Base-by-base conservation (phyloP, 345 rosid species). In the Eucalyptus erythrocorys region DNA sequence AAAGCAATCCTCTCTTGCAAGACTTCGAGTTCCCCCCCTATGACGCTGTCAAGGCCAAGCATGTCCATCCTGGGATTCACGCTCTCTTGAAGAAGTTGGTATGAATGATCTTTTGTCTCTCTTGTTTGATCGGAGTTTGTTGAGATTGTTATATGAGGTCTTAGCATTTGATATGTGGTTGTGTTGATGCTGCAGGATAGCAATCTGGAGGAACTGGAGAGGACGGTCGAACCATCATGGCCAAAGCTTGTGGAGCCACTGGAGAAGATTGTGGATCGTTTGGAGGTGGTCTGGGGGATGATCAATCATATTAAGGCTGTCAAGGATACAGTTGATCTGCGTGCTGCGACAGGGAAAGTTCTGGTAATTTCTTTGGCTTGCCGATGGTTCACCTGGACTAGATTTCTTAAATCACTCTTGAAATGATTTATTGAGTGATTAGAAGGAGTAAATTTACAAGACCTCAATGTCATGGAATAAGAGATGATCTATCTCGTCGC, bases 291-390 rank as follows among this genome's bases (percentile, higher is more conserved):
- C 88, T 96, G 97, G 99, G 96, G 96, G 64, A 92, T 95, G 59
- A 92, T 96, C 87, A 92, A 94, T 92, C 97, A 95, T 91, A 96
- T 97, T 49, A 97, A 93, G 92, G 88, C 95, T 89, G 99, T 97
- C 57, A 96, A 95, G 94, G 99, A 96, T 89, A 92, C 97, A 30
- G 85, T 94, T 15, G 99, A 97, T 91, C 97, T 97, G 87, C 97
- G 99, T 89, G 90, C 97, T 87, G 98, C 99, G 59, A 95, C 96
- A 85, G 97, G 94, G 90, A 97, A 96, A 90, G 98, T 97, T 89
- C 99, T 96, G 98, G 99, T 96, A 80, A 87, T 34, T 3, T 88
- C 84, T 47, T 49, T 10, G 43, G 21, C 50, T 66, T 87, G 32
- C 3, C 30, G 6, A 17, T 87, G 26, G 45, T 40, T 64, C 32